phyloP scores from a whole-genome alignment of 768 basidiomycete species.

The Candolleomyces aberdarensis region DNA sequence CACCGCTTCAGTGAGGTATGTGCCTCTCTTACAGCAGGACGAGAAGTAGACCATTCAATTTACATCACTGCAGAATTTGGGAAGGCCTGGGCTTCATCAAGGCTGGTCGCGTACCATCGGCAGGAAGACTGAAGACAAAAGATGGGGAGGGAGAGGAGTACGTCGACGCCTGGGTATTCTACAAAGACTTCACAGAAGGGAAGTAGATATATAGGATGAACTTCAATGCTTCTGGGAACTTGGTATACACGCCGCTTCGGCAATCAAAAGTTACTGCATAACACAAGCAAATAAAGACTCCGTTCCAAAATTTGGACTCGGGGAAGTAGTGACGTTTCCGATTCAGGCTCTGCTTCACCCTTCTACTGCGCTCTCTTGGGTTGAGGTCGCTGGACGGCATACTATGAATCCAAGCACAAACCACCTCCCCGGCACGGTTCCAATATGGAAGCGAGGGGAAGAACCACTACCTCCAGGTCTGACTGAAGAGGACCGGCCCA shows the following conservation, averaged over 20 bases:
- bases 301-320: too few species aligned
- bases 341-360: neutral
- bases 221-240: neutral
- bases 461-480: conserved; percentile 85
- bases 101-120: conserved; percentile 72
- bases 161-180: conserved; percentile 84
- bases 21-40: too few species aligned
- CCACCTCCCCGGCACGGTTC: conserved; percentile 51
- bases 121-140: conserved; percentile 63
- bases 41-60: neutral
- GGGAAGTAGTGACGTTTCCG: neutral
- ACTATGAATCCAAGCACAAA: conserved; percentile 28
- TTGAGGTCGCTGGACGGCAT: neutral
- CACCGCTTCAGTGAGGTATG: conserved; percentile 61
- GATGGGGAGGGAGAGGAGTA: conserved; percentile 82
- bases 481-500: conserved; percentile 73
- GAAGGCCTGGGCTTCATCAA: conserved; percentile 78
- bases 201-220: neutral
- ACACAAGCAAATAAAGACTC: neutral
- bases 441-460: conserved; percentile 80
- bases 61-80: conserved; percentile 57
- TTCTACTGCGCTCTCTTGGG: neutral
- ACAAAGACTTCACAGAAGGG: conserved; percentile 37
- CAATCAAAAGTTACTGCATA: neutral
- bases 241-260: too few species aligned